phyloP scores from a whole-genome alignment of 2,329 filamentous ascomycete species.

The Pyrenochaeta sp. region DNA sequence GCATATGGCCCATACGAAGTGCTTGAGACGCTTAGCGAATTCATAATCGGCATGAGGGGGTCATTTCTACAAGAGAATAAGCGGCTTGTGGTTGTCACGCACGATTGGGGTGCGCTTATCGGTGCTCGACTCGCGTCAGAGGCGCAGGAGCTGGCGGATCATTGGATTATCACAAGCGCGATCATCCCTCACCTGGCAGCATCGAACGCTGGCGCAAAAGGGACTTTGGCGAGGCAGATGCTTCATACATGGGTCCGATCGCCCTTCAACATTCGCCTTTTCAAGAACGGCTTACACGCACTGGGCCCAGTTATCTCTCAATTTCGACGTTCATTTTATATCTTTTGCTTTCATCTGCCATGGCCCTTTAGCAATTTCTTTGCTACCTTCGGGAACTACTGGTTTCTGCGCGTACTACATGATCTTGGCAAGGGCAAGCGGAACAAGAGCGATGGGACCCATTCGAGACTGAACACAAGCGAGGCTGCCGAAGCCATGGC shows the following conservation, averaged over 20 bases:
- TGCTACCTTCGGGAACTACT: slow-evolving; percentile 60
- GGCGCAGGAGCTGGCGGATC: slow-evolving; percentile 63
- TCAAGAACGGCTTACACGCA: slow-evolving; percentile 55
- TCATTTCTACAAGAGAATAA: slow-evolving; percentile 48
- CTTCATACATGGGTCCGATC: slow-evolving; percentile 57
- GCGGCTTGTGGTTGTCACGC: slow-evolving; percentile 58
- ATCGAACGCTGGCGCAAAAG: slow-evolving; percentile 54
- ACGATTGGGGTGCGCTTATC: slow-evolving; percentile 65
- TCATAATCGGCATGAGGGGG: slow-evolving; percentile 60
- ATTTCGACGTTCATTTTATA: slow-evolving; percentile 60
- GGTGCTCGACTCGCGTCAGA: slow-evolving; percentile 66
- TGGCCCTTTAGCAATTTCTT: slow-evolving; percentile 54
- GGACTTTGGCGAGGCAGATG: slow-evolving; percentile 59
- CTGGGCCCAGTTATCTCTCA: slow-evolving; percentile 61
- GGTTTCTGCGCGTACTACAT: slow-evolving; percentile 57
- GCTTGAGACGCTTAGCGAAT: slow-evolving; percentile 62
- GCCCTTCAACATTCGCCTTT: slow-evolving; percentile 56
- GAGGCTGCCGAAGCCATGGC: slow-evolving; percentile 59
- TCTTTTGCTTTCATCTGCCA: slow-evolving; percentile 64
- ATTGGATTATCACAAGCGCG: slow-evolving; percentile 63
- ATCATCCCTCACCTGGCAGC: slow-evolving; percentile 54
- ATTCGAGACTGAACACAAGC: slow-evolving; percentile 15
- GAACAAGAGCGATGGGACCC: slow-evolving; percentile 14
- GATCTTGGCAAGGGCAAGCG: slow-evolving; percentile 46
- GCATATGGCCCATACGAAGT: slow-evolving; percentile 61